Percentiles rank a stretch among this genome's conserved stretches.
Conservation (phyloP, 2,329 filamentous ascomycete genomes). For the Fusarium clavum region DNA sequence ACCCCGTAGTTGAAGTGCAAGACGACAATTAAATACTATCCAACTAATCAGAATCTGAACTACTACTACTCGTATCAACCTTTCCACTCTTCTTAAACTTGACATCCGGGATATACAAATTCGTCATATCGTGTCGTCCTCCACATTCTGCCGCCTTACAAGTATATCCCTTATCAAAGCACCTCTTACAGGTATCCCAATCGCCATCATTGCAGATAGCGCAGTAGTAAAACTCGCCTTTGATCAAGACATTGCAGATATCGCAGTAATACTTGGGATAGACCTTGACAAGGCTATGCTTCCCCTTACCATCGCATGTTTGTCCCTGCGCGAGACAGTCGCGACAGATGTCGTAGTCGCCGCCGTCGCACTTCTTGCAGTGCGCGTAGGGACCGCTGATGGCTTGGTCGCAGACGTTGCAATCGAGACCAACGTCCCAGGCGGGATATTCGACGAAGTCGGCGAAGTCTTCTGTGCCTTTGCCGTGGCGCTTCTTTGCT, state of each 20-base stretch:
- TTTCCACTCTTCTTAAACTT: constrained; percentile 8
- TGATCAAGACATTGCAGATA: constrained; percentile 18
- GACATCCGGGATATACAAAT: constrained; percentile 9
- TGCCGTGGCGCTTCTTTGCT: constrained; percentile 34
- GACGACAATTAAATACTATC: not conserved
- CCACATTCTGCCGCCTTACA: constrained; percentile 2
- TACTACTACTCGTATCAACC: not conserved
- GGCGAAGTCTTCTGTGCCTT: constrained; percentile 9
- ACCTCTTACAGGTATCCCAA: constrained; percentile 29
- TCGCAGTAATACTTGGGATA: constrained; percentile 32
- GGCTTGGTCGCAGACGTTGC: constrained; percentile 25
- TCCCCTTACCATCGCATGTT: constrained; percentile 12
- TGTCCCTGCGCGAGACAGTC: constrained; percentile 28
- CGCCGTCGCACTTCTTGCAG: constrained; percentile 31
- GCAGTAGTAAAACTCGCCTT: constrained; percentile 28
- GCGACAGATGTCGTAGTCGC: constrained; percentile 32
- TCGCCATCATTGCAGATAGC: constrained; percentile 16
- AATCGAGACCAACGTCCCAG: not conserved
- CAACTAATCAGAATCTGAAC: not conserved
- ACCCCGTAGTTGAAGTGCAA: not conserved
- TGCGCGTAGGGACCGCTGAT: constrained; percentile 35
- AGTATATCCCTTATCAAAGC: constrained; percentile 22
- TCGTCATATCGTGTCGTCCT: not conserved
- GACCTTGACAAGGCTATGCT: constrained; percentile 33
- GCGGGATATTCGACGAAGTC: constrained; percentile 29